Evolutionary conservation across 1,139 yeast genomes (phyloP).

Genomic region (Candida pseudoviswanathii): DNA sequence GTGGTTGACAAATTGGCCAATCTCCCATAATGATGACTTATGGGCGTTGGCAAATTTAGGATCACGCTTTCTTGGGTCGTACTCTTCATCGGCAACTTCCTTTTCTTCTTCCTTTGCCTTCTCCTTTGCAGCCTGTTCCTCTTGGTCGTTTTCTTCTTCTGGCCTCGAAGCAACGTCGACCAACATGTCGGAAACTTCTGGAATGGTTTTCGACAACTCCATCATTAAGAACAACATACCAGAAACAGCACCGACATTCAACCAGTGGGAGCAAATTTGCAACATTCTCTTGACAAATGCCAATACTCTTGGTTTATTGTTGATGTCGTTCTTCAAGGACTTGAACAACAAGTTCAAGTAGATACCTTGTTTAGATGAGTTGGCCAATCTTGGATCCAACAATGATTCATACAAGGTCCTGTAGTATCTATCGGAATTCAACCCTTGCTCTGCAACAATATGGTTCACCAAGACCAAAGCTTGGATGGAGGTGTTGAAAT

Average conservation of each 20-base stretch:
- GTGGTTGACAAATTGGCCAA: constrained; percentile 70
- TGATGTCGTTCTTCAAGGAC: constrained; percentile 71
- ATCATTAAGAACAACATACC: constrained; percentile 82
- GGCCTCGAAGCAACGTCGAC: constrained; percentile 44
- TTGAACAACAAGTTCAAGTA: constrained; percentile 85
- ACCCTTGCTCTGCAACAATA: constrained; percentile 58
- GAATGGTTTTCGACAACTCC: constrained; percentile 53
- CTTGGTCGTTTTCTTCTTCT: constrained; percentile 32
- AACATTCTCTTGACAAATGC: constrained; percentile 91
- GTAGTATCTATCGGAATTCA: constrained; percentile 75
- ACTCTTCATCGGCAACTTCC: constrained; percentile 29
- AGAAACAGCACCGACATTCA: constrained; percentile 85
- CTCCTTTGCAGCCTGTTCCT: constrained; percentile 25
- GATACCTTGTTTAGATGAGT: constrained; percentile 86
- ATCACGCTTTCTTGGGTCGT: constrained; percentile 89
- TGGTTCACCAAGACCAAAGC: constrained; percentile 85
- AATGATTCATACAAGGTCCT: constrained; percentile 89
- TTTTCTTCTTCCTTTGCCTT: constrained; percentile 12
- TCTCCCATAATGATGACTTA: constrained; percentile 84
- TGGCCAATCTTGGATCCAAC: constrained; percentile 78
- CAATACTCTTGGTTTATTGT: constrained; percentile 63
- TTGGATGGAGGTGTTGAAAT: constrained; percentile 92
- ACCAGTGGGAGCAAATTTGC: constrained; percentile 85
- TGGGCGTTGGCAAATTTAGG: constrained; percentile 87
- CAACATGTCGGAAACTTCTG: constrained; percentile 47